Percentiles rank a stretch among this genome's conserved stretches.
Conservation (phyloP, 1,284 basidiomycete genomes). For the Cryptococcus depauperatus region DNA sequence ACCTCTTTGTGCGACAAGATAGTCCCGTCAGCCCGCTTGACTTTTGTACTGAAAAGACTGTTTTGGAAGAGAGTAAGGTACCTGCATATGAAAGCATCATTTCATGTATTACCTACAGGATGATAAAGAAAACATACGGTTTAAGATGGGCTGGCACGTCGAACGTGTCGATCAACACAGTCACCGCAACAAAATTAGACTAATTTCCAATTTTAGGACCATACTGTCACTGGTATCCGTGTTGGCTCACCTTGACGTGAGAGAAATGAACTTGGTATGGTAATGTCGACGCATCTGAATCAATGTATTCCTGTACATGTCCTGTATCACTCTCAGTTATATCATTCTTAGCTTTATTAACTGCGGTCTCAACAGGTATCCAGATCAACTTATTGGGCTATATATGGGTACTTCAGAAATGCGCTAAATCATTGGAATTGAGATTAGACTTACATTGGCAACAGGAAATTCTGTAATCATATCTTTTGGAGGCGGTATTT, state of each 20-base stretch:
- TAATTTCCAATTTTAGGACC: slow-evolving; percentile 33
- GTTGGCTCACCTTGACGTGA: slow-evolving; percentile 68
- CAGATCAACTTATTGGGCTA: slow-evolving; percentile 76
- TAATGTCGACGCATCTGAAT: slow-evolving; percentile 58
- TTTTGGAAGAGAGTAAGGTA: slow-evolving; percentile 75
- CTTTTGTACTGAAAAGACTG: slow-evolving; percentile 82
- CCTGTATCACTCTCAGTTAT: slow-evolving; percentile 21
- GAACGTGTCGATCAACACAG: slow-evolving; percentile 68
- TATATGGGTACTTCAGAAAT: no score
- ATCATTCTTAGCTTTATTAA: slow-evolving; percentile 35
- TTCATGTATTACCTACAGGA: no score
- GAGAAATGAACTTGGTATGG: slow-evolving; percentile 92
- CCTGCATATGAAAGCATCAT: slow-evolving; percentile 49
- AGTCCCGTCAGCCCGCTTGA: slow-evolving; percentile 64
- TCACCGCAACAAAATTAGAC: slow-evolving; percentile 85
- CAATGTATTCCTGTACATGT: slow-evolving; percentile 57
- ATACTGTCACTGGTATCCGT: not conserved
- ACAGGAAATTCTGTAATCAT: slow-evolving; percentile 77
- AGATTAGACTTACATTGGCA: slow-evolving; percentile 58
- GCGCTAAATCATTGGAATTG: no score
- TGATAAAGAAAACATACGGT: slow-evolving; percentile 55
- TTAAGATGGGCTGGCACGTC: slow-evolving; percentile 63
- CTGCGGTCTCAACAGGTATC: slow-evolving; percentile 74
- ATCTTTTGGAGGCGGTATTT: slow-evolving; percentile 68
- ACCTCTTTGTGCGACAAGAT: slow-evolving; percentile 79